These are phyloP conservation scores for Claviceps sp. DNA, from an alignment of 2,329 filamentous ascomycete genomes.

Conservation along the genomic window DNA sequence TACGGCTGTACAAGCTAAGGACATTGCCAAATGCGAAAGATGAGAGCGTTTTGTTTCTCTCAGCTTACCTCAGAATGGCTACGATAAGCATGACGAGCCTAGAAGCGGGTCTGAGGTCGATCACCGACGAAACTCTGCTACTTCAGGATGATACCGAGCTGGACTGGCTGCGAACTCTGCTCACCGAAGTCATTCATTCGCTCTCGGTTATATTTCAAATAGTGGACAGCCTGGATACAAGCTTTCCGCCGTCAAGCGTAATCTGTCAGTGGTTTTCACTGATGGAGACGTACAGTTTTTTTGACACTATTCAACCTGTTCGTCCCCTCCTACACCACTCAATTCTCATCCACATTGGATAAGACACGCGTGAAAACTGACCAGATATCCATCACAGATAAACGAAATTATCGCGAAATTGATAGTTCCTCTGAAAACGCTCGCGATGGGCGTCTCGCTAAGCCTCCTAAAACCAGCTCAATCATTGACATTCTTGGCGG, in stretches of 20 bases:
- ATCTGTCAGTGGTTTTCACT: conserved; percentile 64
- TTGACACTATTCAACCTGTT: conserved; percentile 44
- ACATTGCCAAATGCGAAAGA: conserved; percentile 15
- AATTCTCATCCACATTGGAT: not conserved
- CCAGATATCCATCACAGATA: conserved; percentile 11
- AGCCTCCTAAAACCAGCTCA: conserved; percentile 54
- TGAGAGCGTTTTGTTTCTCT: conserved; percentile 30
- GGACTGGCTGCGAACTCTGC: conserved; percentile 47
- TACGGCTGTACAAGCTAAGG: conserved; percentile 18
- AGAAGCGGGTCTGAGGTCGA: conserved; percentile 33
- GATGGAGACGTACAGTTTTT: conserved; percentile 54
- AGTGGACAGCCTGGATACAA: conserved; percentile 42
- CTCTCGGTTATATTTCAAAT: conserved; percentile 62
- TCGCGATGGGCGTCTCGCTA: conserved; percentile 58
- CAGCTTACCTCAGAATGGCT: conserved; percentile 34
- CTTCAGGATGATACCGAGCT: conserved; percentile 39
- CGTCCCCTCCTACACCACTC: conserved; percentile 4
- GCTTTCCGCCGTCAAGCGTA: conserved; percentile 43
- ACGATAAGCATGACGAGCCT: conserved; percentile 35
- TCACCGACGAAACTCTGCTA: conserved; percentile 35
- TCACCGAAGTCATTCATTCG: conserved; percentile 61
- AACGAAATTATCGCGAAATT: conserved; percentile 34
- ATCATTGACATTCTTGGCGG: conserved; percentile 32
- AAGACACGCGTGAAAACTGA: not conserved
- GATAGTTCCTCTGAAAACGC: conserved; percentile 51